phyloP scores from a whole-genome alignment of 768 basidiomycete genomes.

The Russula sp. region DNA sequence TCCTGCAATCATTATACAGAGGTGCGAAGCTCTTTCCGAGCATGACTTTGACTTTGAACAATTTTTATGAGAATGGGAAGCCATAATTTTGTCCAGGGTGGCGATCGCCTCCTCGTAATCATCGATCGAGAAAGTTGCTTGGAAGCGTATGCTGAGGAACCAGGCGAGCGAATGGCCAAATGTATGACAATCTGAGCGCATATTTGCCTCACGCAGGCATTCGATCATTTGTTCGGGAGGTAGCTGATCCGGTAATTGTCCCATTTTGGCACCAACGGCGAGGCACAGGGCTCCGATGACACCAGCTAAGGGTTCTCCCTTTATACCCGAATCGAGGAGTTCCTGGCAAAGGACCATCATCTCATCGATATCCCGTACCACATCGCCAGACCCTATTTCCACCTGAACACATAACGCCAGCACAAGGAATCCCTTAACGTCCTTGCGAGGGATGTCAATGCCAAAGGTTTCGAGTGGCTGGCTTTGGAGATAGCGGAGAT shows the following conservation, averaged over 20 bases:
- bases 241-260: background rate
- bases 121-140: background rate
- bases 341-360: background rate
- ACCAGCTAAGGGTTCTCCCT: background rate
- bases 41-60: too few species aligned
- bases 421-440: background rate
- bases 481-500: background rate
- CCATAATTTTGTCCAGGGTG: background rate
- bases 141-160: background rate
- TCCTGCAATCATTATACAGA: accelerated
- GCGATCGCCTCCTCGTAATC: background rate
- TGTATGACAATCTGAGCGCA: background rate
- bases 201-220: background rate
- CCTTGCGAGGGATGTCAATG: background rate
- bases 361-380: background rate
- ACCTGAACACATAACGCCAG: background rate
- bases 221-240: background rate
- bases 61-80: background rate
- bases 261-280: background rate
- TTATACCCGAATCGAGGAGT: background rate
- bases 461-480: background rate
- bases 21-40: background rate
- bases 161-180: background rate
- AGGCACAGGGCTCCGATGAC: background rate
- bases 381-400: background rate